Evolutionary conservation across 441 rosid genomes (phyloP).

Genomic region (Erodium texanum): DNA sequence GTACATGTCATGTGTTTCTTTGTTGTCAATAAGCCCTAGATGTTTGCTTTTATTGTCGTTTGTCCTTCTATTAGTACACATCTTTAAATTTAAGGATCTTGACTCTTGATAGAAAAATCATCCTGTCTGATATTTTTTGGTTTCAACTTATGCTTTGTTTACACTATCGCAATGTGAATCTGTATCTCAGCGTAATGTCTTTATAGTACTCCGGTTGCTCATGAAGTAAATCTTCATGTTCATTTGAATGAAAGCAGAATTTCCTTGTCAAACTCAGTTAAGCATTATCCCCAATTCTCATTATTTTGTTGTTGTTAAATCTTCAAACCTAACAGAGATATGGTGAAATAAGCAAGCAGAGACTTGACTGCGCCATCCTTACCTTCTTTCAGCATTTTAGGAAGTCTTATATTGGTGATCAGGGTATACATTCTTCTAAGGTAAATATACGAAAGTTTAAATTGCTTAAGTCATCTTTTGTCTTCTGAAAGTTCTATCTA

Average conservation of each 20-base stretch:
- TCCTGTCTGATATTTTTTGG: background rate
- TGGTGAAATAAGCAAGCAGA: constrained; percentile 80
- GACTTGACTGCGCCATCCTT: constrained; percentile 98
- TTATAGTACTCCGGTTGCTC: background rate
- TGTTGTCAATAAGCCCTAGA: too few relatives aligned
- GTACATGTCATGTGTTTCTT: too few relatives aligned
- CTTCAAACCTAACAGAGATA: constrained; percentile 57
- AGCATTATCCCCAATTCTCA: background rate
- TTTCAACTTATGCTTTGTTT: background rate
- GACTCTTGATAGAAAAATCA: background rate
- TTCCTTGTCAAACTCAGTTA: background rate
- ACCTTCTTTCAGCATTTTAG: constrained; percentile 94
- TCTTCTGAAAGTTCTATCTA: constrained; percentile 6
- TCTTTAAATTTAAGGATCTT: constrained; percentile 4
- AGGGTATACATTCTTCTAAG: constrained; percentile 98
- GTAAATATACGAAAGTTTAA: constrained; percentile 31
- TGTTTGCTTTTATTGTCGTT: too few relatives aligned
- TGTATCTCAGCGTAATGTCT: background rate
- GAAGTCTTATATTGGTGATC: constrained; percentile 99
- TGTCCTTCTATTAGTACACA: too few relatives aligned
- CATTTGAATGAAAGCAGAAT: background rate
- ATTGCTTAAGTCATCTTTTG: constrained; percentile 1
- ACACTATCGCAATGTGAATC: background rate
- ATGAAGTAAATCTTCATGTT: background rate
- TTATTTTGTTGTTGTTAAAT: constrained; percentile 2